Evolutionary conservation across 1,284 basidiomycete species (phyloP).

Genomic region (Pterula multifida): DNA sequence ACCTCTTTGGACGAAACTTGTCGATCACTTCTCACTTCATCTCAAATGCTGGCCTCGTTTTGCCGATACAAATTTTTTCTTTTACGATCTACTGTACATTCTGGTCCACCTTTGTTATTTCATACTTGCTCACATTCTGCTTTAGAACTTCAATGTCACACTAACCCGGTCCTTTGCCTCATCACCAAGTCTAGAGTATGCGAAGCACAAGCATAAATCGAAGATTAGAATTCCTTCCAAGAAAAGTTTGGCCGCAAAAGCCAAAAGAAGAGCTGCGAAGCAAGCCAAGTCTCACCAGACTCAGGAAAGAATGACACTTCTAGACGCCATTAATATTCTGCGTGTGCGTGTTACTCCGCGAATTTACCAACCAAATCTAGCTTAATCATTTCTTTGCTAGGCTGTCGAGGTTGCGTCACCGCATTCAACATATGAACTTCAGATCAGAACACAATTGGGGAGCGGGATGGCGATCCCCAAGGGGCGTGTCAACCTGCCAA

Average conservation of each 20-base stretch:
- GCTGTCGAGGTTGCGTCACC: slow-evolving; percentile 72
- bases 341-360: slow-evolving; percentile 35
- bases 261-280: slow-evolving; percentile 32
- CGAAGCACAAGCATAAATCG: slow-evolving; percentile 1
- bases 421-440: slow-evolving; percentile 67
- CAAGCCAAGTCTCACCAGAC: slow-evolving; percentile 26
- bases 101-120: background rate
- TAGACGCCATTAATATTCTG: slow-evolving; percentile 53
- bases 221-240: slow-evolving; percentile 37
- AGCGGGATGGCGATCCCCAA: slow-evolving; percentile 71
- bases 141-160: background rate
- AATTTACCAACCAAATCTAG: slow-evolving; percentile 2
- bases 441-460: slow-evolving; percentile 66
- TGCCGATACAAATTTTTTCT: slow-evolving; percentile 10
- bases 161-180: background rate
- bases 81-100: slow-evolving; percentile 13
- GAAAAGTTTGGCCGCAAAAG: slow-evolving; percentile 51
- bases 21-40: too few relatives aligned
- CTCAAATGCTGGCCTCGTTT: slow-evolving; percentile 10
- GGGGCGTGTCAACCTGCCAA: slow-evolving; percentile 59
- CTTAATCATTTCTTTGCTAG: slow-evolving; percentile 23
- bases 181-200: slow-evolving; percentile 3
- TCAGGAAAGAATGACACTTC: slow-evolving; percentile 49
- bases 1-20: background rate
- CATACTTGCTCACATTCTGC: background rate